Evolutionary conservation across 306 rosid species (phyloP), one percentile per base, ranked within the genome.

Genomic region (Lagenaria siceraria): DNA sequence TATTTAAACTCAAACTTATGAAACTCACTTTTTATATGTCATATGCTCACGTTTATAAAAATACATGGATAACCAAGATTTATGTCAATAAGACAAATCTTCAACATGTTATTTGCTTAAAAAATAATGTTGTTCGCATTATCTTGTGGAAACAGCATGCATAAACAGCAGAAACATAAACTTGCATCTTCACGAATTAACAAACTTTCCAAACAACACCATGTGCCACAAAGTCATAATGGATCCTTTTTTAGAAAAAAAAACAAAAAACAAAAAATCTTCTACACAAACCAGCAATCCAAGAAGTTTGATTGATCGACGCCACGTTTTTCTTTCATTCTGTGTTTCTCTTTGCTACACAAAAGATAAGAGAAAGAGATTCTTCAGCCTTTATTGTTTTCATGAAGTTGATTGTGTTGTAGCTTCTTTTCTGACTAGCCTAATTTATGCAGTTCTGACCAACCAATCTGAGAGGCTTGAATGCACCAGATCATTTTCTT

Each of bases 391-490:
- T 43, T 71, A 46, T 46, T 71, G 76, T 25, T 71, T 71, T 48
- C 11, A 46, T 42, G 33, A 46, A 70, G 21, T 48, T 71, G 52
- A 46, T 46, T 25, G 29, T 15, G 53, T 71, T 27, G 6, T 71
- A 25, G 42, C 76, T 71, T 71, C 59, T 71, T 71, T 71, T 27
- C 56, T 68, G 56, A 14, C n/a, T 48, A 72, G 40, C 17, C 76
- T 72, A 13, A 46, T 12, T 27, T 14, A 49, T 72, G 76, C 59
- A 25, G 59, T 53, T 54, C 21, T 18, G 65, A 38, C 29, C 29
- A 91, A 49, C 97, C 98, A 95, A 84, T 84, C 89, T 64, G 98
- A 87, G 77, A 95, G 90, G 86, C 95, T 92, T 58, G 92, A 79
- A 77, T 90, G 86, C 77, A 89, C 96, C n/a, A 86, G 80, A 42